These are phyloP conservation scores for Xylaria sp. DNA, from an alignment of 2,329 filamentous ascomycete genomes.

Conservation along the genomic window DNA sequence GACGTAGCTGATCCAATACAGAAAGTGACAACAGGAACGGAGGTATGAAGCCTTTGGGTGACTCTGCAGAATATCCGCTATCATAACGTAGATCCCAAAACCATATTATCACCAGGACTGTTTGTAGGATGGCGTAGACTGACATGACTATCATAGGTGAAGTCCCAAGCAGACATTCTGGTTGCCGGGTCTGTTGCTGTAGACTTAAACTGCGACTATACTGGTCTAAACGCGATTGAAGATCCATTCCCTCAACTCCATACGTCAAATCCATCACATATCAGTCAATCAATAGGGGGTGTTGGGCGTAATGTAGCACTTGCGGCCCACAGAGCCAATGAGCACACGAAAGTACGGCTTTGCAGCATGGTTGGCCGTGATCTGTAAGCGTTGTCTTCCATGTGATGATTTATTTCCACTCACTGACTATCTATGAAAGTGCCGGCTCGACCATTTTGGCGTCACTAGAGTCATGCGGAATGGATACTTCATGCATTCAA, in stretches of 20 bases:
- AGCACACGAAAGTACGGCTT: slow-evolving; percentile 70
- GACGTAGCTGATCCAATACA: slow-evolving; percentile 31
- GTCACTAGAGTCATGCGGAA: slow-evolving; percentile 70
- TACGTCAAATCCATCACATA: slow-evolving; percentile 86
- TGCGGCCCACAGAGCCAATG: slow-evolving; percentile 76
- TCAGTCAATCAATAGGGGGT: slow-evolving; percentile 86
- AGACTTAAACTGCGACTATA: slow-evolving; percentile 86
- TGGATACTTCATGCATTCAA: slow-evolving; percentile 72
- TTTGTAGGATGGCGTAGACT: slow-evolving; percentile 25
- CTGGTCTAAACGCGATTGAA: slow-evolving; percentile 44
- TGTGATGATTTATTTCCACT: background rate
- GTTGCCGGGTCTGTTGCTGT: slow-evolving; percentile 92
- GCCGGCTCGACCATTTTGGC: slow-evolving; percentile 79
- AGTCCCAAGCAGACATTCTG: slow-evolving; percentile 69
- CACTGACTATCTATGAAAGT: slow-evolving; percentile 50
- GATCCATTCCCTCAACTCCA: slow-evolving; percentile 64
- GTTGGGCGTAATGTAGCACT: slow-evolving; percentile 93
- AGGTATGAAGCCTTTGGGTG: slow-evolving; percentile 40
- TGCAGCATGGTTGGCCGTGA: slow-evolving; percentile 87
- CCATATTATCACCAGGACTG: background rate
- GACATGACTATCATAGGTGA: slow-evolving; percentile 37
- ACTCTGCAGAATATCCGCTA: background rate
- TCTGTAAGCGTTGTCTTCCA: slow-evolving; percentile 57
- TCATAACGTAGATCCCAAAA: slow-evolving; percentile 1
- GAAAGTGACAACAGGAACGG: slow-evolving; percentile 21